These are phyloP conservation scores for Arachis stenosperma DNA, from an alignment of 306 rosid genomes.

Conservation along the genomic window DNA sequence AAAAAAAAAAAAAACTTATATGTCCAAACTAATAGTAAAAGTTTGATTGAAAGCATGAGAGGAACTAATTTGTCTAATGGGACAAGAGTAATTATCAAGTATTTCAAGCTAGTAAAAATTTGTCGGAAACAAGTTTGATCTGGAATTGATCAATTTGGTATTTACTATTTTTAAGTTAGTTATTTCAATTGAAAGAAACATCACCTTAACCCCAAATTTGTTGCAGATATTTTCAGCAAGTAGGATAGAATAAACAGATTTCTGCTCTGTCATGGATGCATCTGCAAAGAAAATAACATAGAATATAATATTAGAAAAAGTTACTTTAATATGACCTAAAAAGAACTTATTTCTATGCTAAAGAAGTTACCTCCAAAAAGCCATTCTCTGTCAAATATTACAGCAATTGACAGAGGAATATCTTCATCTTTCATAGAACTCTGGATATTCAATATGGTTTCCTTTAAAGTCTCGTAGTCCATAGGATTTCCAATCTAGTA, in stretches of 20 bases:
- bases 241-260: conserved; percentile 78
- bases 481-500: conserved; percentile 82
- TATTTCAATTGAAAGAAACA: conserved; percentile 15
- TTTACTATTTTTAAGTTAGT: not conserved
- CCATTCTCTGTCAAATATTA: conserved; percentile 85
- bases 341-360: no score
- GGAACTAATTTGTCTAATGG: no score
- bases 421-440: conserved; percentile 53
- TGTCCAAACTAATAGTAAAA: no score
- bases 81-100: no score
- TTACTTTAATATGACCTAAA: conserved; percentile 3
- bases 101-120: no score
- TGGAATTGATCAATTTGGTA: no score
- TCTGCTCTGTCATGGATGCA: conserved; percentile 79
- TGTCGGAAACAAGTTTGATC: no score
- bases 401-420: conserved; percentile 76
- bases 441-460: conserved; percentile 69
- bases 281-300: conserved; percentile 55
- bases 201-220: conserved; percentile 81
- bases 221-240: conserved; percentile 85
- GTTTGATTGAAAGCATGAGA: no score
- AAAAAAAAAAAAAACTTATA: no score
- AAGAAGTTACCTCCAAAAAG: conserved; percentile 71
- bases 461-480: conserved; percentile 80
- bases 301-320: conserved; percentile 23